Percentiles rank a stretch among this genome's conserved stretches.
Evolutionary conservation across 495 filamentous ascomycete genomes (phyloP).

Genomic region (Talaromyces thailandensis): DNA sequence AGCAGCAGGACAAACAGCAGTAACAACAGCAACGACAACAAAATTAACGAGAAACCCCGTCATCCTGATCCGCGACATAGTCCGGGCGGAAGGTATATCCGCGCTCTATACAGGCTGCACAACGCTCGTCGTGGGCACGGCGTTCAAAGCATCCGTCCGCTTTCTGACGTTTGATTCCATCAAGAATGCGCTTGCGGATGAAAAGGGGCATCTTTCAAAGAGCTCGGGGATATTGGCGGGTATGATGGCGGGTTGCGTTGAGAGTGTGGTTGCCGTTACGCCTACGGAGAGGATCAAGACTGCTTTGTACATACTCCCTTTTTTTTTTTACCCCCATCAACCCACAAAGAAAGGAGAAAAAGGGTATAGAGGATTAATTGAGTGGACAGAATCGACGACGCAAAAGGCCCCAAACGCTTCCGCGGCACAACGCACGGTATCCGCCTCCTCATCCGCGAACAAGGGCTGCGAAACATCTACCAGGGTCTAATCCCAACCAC

Average conservation of each 20-base stretch:
- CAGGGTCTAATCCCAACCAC: conserved; percentile 19
- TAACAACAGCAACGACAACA: conserved; percentile 7
- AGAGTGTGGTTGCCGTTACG: conserved; percentile 18
- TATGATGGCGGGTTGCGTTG: conserved; percentile 17
- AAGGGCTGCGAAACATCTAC: conserved; percentile 16
- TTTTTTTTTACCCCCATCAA: no score
- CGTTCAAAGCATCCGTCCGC: conserved; percentile 59
- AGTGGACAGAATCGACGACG: conserved; percentile 18
- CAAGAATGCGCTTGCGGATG: conserved; percentile 49
- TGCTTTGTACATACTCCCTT: background rate
- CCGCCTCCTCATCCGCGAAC: conserved; percentile 8
- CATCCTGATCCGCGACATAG: conserved; percentile 37
- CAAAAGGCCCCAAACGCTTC: conserved; percentile 11
- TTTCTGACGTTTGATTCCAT: conserved; percentile 60
- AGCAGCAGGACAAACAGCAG: conserved; percentile 17
- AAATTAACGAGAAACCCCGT: conserved; percentile 38
- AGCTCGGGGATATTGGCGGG: conserved; percentile 40
- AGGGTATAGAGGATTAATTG: background rate
- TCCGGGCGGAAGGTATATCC: conserved; percentile 43
- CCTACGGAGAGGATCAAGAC: conserved; percentile 24
- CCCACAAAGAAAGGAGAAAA: background rate
- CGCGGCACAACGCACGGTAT: conserved; percentile 14
- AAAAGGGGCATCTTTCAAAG: conserved; percentile 46
- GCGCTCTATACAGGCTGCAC: conserved; percentile 58
- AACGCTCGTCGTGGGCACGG: conserved; percentile 48